These are phyloP conservation scores for Hericium rajendrae DNA, from an alignment of 768 basidiomycete species.

Conservation along the genomic window DNA sequence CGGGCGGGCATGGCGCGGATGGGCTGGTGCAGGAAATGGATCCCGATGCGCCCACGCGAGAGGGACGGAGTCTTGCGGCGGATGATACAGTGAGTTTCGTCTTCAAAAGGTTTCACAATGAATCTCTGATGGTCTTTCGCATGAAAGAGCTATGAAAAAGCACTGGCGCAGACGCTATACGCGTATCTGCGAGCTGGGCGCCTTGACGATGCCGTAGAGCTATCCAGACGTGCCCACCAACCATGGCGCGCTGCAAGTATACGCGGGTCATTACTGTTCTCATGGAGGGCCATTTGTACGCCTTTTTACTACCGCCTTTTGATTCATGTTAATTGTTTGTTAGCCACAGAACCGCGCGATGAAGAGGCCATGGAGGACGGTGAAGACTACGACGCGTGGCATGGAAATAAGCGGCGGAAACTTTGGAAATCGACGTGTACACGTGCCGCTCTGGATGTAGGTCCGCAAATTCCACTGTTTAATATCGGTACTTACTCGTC, in stretches of 20 bases:
- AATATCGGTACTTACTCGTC: no score
- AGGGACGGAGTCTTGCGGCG: conserved; percentile 49
- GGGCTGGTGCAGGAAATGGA: conserved; percentile 63
- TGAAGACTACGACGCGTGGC: conserved; percentile 41
- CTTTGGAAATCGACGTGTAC: conserved; percentile 87
- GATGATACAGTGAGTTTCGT: conserved; percentile 65
- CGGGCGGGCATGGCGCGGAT: conserved; percentile 33
- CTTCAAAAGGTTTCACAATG: not conserved
- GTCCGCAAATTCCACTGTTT: conserved; percentile 15
- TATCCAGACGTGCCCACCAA: conserved; percentile 75
- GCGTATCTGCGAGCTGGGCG: conserved; percentile 78
- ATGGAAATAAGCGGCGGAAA: conserved; percentile 67
- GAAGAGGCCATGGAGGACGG: conserved; percentile 39
- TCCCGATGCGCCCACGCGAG: conserved; percentile 65
- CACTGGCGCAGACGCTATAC: conserved; percentile 68
- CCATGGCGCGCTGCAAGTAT: conserved; percentile 91
- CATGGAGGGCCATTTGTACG: conserved; percentile 65
- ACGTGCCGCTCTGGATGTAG: conserved; percentile 67
- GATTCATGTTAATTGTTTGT: not conserved
- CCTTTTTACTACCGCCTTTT: conserved; percentile 4
- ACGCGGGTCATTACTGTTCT: conserved; percentile 71
- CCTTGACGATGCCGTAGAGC: conserved; percentile 72
- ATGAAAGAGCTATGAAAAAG: conserved; percentile 71
- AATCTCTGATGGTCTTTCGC: not conserved
- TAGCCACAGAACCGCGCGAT: conserved; percentile 40